A percentile compares a stretch with the other conserved stretches of the same genome.
Evolutionary conservation across 2,329 filamentous ascomycete species (phyloP).

Genomic region (Tolypocladium ovalisporum): DNA sequence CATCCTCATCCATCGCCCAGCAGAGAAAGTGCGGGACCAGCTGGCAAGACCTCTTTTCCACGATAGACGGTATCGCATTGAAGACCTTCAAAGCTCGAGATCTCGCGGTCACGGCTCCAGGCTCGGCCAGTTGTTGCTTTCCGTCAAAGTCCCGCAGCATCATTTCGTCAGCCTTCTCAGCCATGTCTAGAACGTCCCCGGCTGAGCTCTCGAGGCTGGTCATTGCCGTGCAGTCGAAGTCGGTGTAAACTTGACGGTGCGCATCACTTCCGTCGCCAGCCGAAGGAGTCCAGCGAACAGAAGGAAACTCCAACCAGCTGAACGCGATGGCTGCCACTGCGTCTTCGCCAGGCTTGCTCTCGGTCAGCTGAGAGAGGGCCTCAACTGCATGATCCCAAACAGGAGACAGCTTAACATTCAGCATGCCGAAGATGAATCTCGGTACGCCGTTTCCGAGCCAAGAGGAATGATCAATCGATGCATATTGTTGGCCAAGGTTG

Average conservation of each 20-base stretch:
- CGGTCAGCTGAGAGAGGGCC: slow-evolving; percentile 63
- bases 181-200: slow-evolving; percentile 37
- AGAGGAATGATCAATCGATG: slow-evolving; percentile 42
- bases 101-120: slow-evolving; percentile 47
- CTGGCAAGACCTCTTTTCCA: slow-evolving; percentile 75
- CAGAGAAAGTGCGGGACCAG: slow-evolving; percentile 78
- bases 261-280: slow-evolving; percentile 20
- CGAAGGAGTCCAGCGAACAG: slow-evolving; percentile 40
- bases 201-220: slow-evolving; percentile 44
- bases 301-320: slow-evolving; percentile 58
- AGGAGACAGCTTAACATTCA: slow-evolving; percentile 75
- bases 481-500: slow-evolving; percentile 58
- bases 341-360: slow-evolving; percentile 61
- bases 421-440: slow-evolving; percentile 75
- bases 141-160: slow-evolving; percentile 55
- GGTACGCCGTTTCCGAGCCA: slow-evolving; percentile 67
- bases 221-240: slow-evolving; percentile 80
- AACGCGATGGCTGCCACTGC: slow-evolving; percentile 63
- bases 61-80: slow-evolving; percentile 59
- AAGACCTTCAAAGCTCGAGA: slow-evolving; percentile 73
- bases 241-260: slow-evolving; percentile 38
- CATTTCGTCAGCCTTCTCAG: slow-evolving; percentile 41
- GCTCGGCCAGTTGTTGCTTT: slow-evolving; percentile 44
- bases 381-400: slow-evolving; percentile 78
- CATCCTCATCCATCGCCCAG: slow-evolving; percentile 55